Evolutionary conservation across 148 eudicot genomes (phyloP).

Genomic region (Camellia granthamiana): DNA sequence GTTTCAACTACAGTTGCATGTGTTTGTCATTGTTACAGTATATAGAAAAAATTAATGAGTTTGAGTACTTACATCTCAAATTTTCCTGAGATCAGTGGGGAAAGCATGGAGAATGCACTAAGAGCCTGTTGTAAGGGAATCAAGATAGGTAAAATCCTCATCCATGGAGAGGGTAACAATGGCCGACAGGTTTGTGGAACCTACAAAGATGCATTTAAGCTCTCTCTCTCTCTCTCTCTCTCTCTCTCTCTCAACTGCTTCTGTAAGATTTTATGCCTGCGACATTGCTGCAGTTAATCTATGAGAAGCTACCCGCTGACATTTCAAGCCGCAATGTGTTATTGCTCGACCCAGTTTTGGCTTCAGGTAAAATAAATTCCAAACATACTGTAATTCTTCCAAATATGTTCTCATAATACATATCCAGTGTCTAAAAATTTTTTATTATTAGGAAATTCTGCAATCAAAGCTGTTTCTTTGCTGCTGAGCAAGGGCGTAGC

Average conservation of each 20-base stretch:
- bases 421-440: neutral
- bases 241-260: neutral
- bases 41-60: neutral
- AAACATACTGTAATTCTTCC: constrained; percentile 1
- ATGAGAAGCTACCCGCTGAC: constrained; percentile 63
- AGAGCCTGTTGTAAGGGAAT: constrained; percentile 78
- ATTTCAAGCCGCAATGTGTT: constrained; percentile 64
- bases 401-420: neutral
- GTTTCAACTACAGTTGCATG: neutral
- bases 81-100: constrained; percentile 45
- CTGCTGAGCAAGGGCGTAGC: constrained; percentile 59
- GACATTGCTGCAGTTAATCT: constrained; percentile 42
- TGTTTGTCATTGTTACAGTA: neutral
- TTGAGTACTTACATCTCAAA: neutral
- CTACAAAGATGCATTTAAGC: neutral
- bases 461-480: constrained; percentile 55
- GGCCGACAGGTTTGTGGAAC: constrained; percentile 45
- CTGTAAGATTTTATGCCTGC: neutral
- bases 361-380: constrained; percentile 36
- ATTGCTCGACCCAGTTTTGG: constrained; percentile 63
- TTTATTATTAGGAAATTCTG: constrained; percentile 51
- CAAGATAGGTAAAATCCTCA: constrained; percentile 68
- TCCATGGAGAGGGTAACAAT: constrained; percentile 50
- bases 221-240: too few species aligned
- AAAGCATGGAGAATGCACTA: constrained; percentile 79